Evolutionary conservation across 2,329 filamentous ascomycete genomes (phyloP).

Genomic region (Fusarium caatingaense): DNA sequence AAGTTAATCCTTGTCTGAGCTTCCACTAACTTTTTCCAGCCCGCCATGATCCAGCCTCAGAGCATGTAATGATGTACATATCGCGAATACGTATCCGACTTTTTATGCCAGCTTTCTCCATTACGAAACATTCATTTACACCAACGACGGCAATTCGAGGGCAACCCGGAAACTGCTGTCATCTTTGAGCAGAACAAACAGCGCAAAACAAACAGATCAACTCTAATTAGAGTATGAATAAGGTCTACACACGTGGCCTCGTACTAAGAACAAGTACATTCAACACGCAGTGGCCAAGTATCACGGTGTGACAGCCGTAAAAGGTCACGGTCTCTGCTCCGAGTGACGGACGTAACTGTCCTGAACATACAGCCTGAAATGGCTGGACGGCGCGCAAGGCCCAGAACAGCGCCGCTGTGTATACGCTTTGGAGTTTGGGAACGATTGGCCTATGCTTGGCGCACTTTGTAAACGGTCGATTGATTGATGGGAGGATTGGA

Average conservation of each 20-base stretch:
- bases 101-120: slow-evolving; percentile 32
- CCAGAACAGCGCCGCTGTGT: slow-evolving; percentile 29
- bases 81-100: slow-evolving; percentile 37
- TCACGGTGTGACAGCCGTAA: slow-evolving; percentile 50
- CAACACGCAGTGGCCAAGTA: slow-evolving; percentile 37
- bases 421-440: slow-evolving; percentile 36
- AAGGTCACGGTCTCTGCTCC: slow-evolving; percentile 39
- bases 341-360: slow-evolving; percentile 47
- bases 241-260: slow-evolving; percentile 28
- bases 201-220: slow-evolving; percentile 37
- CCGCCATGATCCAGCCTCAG: slow-evolving; percentile 66
- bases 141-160: slow-evolving; percentile 39
- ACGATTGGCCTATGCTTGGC: slow-evolving; percentile 30
- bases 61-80: slow-evolving; percentile 57
- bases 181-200: slow-evolving; percentile 33
- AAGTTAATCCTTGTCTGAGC: not conserved
- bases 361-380: slow-evolving; percentile 44
- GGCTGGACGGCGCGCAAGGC: slow-evolving; percentile 41
- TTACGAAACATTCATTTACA: slow-evolving; percentile 39
- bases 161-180: slow-evolving; percentile 39
- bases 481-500: slow-evolving; percentile 21
- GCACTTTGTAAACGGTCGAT: slow-evolving; percentile 40
- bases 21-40: slow-evolving; percentile 52
- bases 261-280: slow-evolving; percentile 33
- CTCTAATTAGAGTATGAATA: slow-evolving; percentile 29